Evolutionary conservation across 2,329 filamentous ascomycete species (phyloP).

Genomic region (Hymenoscyphus scutula): DNA sequence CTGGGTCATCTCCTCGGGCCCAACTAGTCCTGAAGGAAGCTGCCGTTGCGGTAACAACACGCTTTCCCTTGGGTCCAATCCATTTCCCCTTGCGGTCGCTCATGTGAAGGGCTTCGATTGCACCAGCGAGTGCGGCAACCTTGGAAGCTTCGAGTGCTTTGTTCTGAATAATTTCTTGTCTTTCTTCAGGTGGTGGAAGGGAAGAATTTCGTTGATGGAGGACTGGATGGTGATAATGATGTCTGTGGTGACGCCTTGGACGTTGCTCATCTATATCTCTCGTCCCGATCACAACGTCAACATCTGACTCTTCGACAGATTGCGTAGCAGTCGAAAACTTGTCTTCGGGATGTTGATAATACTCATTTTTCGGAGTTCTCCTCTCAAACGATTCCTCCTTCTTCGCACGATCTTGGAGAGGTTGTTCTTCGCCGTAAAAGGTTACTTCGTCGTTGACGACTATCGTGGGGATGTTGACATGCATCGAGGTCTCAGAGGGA

Average conservation of each 20-base stretch:
- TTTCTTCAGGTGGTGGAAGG: conserved; percentile 20
- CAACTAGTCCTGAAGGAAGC: conserved; percentile 16
- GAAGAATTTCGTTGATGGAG: conserved; percentile 7
- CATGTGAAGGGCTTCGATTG: conserved; percentile 43
- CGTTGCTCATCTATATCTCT: background rate
- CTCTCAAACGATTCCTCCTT: conserved; percentile 4
- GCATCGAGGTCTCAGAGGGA: background rate
- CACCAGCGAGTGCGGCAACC: conserved; percentile 33
- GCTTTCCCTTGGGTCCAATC: conserved; percentile 29
- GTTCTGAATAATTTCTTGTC: conserved; percentile 13
- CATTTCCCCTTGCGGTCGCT: conserved; percentile 42
- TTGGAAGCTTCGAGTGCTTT: conserved; percentile 30
- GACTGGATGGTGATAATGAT: background rate
- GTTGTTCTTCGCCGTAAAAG: background rate
- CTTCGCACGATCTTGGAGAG: background rate
- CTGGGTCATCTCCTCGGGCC: conserved; percentile 3
- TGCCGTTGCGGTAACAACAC: conserved; percentile 21
- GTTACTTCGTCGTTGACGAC: conserved; percentile 1
- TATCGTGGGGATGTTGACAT: conserved; percentile 6
- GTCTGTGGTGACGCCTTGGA: background rate
- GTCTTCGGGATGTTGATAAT: conserved; percentile 8
- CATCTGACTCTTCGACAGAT: background rate
- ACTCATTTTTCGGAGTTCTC: conserved; percentile 8
- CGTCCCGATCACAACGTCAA: background rate
- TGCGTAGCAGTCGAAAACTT: conserved; percentile 5